Conservation (phyloP, 164 flowering plant genomes). For the Liriodendron chinense region DNA sequence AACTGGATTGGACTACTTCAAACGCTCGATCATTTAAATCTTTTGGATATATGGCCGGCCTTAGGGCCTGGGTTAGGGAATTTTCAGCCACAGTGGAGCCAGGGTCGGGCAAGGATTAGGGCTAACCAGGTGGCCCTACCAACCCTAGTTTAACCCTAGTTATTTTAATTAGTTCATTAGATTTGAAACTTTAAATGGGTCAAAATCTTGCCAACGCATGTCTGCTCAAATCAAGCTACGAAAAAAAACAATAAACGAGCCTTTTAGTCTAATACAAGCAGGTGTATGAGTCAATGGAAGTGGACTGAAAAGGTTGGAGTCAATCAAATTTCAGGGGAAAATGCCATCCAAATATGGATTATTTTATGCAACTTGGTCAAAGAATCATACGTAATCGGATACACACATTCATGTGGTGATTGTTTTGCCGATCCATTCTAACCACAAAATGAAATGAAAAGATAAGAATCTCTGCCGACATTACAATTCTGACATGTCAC, state of each 20-base stretch:
- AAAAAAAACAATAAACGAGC: background rate
- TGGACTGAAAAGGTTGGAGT: background rate
- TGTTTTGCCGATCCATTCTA: background rate
- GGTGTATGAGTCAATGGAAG: background rate
- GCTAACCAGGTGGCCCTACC: too few species aligned
- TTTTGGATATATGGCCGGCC: too few species aligned
- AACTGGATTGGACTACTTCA: too few species aligned
- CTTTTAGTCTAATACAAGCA: background rate
- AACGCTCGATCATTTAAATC: too few species aligned
- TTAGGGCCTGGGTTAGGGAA: too few species aligned
- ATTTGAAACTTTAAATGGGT: too few species aligned
- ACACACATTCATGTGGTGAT: background rate
- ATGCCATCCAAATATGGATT: background rate
- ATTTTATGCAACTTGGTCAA: background rate
- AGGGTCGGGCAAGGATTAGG: too few species aligned
- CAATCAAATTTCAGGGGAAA: background rate
- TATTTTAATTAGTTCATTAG: background rate
- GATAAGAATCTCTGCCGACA: background rate
- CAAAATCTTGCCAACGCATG: background rate
- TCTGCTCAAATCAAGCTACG: background rate
- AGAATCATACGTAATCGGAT: background rate
- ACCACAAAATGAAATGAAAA: background rate
- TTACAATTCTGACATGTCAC: background rate
- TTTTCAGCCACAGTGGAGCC: too few species aligned
- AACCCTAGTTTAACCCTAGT: too few species aligned